Evolutionary conservation across 495 filamentous ascomycete species (phyloP), one percentile per base, ranked within the genome.

Genomic region (Lasiosphaeris hirsuta): DNA sequence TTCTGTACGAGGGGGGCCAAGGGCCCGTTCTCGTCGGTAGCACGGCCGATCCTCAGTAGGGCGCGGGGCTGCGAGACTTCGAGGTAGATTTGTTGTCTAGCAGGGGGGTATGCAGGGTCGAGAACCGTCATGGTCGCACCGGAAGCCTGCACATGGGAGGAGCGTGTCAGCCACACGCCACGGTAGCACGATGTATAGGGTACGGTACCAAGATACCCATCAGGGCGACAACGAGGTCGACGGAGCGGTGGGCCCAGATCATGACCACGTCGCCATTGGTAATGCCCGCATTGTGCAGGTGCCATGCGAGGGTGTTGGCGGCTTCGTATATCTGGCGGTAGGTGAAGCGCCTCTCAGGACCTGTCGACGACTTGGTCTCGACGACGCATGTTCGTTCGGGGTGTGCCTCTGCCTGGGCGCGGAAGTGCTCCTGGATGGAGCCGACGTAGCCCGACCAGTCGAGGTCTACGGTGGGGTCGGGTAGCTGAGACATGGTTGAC

Each of bases 241-340:
- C 88, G 10, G 83, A 82, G 4, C 93, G 83, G 69, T 96, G 82
- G 33, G 90, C 90, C 70, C 87, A 97, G 50, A 93, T 86, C 92
- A 96, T 96, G 53, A 96, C 89, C 19, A 97, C 91, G 49, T 97
- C 93, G 10, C 90, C 92, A 54, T 84, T 78, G 39, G 86, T 77
- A 51, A 92, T 76, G 23, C 92, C 93, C 54, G 82, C 78, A 34
- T 84, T 73, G 41, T 90, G 79, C 30, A 97, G 76, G 64, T 94
- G 80, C 71, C 92, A 88, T 8, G 88, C 87, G 4, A 97, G 75
- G 10, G 84, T 78, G 65, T 96, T 95, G 10, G 89, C 87, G 0
- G 87, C 87, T 71, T 96, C 86, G 67, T 92, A 84, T 58, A 98
- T 96, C 64, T 96, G 90, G 56, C 74, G 72, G 71, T 98, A 98